phyloP scores from a whole-genome alignment of 2,329 filamentous ascomycete genomes.

The Claviceps pusilla region DNA sequence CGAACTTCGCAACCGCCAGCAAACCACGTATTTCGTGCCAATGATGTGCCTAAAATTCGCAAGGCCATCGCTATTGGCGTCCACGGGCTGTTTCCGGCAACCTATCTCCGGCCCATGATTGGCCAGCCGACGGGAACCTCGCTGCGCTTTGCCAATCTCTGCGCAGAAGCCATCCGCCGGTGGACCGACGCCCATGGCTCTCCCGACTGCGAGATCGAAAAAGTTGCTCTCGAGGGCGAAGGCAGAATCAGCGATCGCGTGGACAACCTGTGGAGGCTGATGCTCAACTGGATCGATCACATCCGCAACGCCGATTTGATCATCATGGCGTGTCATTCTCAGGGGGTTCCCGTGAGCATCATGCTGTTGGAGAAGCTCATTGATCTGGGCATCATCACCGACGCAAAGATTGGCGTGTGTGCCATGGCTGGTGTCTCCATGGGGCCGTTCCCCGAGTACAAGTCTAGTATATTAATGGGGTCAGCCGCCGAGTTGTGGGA shows the following conservation, averaged over 20 bases:
- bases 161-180: slow-evolving; percentile 65
- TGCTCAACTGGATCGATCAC: slow-evolving; percentile 89
- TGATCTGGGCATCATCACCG: slow-evolving; percentile 68
- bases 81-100: slow-evolving; percentile 84
- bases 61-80: slow-evolving; percentile 87
- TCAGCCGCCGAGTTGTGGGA: slow-evolving; percentile 92
- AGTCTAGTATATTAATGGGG: slow-evolving; percentile 74
- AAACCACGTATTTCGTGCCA: slow-evolving; percentile 58
- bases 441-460: slow-evolving; percentile 85
- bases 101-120: slow-evolving; percentile 74
- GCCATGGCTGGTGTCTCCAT: slow-evolving; percentile 84
- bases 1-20: slow-evolving; percentile 39
- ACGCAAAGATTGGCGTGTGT: slow-evolving; percentile 69
- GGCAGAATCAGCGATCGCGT: slow-evolving; percentile 82
- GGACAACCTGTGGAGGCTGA: slow-evolving; percentile 81
- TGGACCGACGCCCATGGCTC: slow-evolving; percentile 68
- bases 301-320: slow-evolving; percentile 80
- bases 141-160: slow-evolving; percentile 78
- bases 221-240: slow-evolving; percentile 87
- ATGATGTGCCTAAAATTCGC: slow-evolving; percentile 56
- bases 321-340: slow-evolving; percentile 83
- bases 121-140: slow-evolving; percentile 94
- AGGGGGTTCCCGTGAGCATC: slow-evolving; percentile 84
- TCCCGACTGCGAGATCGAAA: slow-evolving; percentile 69
- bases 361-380: slow-evolving; percentile 91